A percentile compares a stretch with the other conserved stretches of the same genome.
Conservation (phyloP, 169 alveolate genomes). For the Eimeria falciformis region DNA sequence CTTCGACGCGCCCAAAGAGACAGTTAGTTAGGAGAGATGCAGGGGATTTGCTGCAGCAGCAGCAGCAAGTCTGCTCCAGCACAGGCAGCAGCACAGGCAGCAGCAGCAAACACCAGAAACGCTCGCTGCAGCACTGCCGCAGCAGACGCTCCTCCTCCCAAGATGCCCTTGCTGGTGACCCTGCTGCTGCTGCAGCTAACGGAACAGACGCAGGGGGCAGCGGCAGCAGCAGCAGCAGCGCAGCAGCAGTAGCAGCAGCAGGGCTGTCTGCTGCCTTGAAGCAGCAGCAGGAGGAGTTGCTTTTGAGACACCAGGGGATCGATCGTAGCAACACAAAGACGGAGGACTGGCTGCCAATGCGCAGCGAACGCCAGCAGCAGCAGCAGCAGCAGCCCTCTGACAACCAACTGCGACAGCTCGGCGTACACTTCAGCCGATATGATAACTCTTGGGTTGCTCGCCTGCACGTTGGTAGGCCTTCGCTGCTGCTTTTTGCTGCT, state of each 20-base stretch:
- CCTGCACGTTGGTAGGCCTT: conserved; percentile 30
- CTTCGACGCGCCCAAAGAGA: conserved; percentile 42
- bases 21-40: conserved; percentile 16
- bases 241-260: neutral
- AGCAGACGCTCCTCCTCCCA: conserved; percentile 45
- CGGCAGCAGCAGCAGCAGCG: conserved; percentile 27
- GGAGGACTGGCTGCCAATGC: conserved; percentile 25
- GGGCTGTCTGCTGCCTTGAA: neutral
- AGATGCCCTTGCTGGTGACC: conserved; percentile 2
- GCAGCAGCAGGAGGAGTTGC: conserved; percentile 49
- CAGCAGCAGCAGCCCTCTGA: conserved; percentile 58
- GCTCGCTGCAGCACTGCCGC: conserved; percentile 20
- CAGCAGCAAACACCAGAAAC: conserved; percentile 56
- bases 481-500: conserved; percentile 18
- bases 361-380: conserved; percentile 43
- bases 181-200: conserved; percentile 4
- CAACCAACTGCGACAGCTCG: conserved; percentile 61
- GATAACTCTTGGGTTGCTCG: conserved; percentile 73
- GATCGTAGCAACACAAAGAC: conserved; percentile 19
- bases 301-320: neutral
- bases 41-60: conserved; percentile 49
- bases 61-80: conserved; percentile 52
- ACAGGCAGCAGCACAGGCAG: conserved; percentile 19
- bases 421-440: conserved; percentile 73
- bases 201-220: neutral